Evolutionary conservation across 2,329 filamentous ascomycete species (phyloP).

Genomic region (Cercospora brassicicola): DNA sequence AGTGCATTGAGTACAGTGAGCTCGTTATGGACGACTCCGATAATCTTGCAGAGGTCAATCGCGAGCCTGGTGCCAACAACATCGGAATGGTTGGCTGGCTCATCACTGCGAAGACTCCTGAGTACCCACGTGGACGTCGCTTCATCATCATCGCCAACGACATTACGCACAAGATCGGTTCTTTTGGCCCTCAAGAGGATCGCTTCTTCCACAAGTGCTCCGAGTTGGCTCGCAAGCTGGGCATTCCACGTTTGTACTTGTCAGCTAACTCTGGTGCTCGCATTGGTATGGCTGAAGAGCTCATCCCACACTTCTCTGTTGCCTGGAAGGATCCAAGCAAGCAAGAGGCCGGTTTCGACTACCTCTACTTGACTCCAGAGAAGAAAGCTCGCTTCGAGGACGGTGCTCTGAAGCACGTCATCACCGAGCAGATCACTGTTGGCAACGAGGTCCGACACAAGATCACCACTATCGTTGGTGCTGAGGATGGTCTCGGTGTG

Average conservation of each 20-base stretch:
- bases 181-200: slow-evolving; percentile 94
- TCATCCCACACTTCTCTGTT: slow-evolving; percentile 95
- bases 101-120: slow-evolving; percentile 88
- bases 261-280: slow-evolving; percentile 98
- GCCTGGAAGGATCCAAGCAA: slow-evolving; percentile 86
- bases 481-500: slow-evolving; percentile 93
- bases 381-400: slow-evolving; percentile 85
- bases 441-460: slow-evolving; percentile 88
- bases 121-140: slow-evolving; percentile 87
- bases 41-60: slow-evolving; percentile 86
- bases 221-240: slow-evolving; percentile 87
- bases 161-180: slow-evolving; percentile 98
- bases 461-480: slow-evolving; percentile 89
- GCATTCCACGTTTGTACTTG: slow-evolving; percentile 94
- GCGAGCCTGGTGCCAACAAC: slow-evolving; percentile 90
- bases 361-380: slow-evolving; percentile 87
- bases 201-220: slow-evolving; percentile 99
- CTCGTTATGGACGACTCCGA: slow-evolving; percentile 93
- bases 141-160: slow-evolving; percentile 98
- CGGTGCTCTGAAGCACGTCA: slow-evolving; percentile 69
- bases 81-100: slow-evolving; percentile 99
- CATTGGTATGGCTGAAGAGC: slow-evolving; percentile 91
- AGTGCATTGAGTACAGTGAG: slow-evolving; percentile 92
- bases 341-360: slow-evolving; percentile 90
- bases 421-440: slow-evolving; percentile 84